Conservation (phyloP, 2,329 filamentous ascomycete species). For the Trichoderma pleuroti region DNA sequence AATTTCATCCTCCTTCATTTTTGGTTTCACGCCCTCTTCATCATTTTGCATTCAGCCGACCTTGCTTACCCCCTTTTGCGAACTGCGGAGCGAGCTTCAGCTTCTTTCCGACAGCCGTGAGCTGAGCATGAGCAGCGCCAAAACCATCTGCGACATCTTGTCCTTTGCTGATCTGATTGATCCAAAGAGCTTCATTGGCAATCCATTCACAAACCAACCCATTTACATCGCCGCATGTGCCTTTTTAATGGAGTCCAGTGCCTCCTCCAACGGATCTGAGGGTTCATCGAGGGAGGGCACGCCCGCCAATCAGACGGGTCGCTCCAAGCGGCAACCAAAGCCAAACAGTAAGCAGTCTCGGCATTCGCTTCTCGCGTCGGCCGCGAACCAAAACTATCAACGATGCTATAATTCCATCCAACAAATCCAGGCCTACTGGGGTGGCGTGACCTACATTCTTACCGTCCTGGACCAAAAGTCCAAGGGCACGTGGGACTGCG, state of each 20-base stretch:
- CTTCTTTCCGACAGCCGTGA: slow-evolving; percentile 78
- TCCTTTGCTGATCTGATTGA: slow-evolving; percentile 84
- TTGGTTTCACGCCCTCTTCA: slow-evolving; percentile 85
- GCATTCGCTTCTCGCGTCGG: slow-evolving; percentile 73
- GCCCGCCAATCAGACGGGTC: slow-evolving; percentile 34
- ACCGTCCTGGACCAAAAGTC: slow-evolving; percentile 84
- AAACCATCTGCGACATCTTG: slow-evolving; percentile 85
- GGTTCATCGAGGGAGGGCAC: slow-evolving; percentile 56
- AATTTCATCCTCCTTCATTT: slow-evolving; percentile 85
- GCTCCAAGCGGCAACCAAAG: slow-evolving; percentile 19
- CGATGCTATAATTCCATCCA: slow-evolving; percentile 80
- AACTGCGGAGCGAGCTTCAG: slow-evolving; percentile 58
- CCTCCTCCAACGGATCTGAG: slow-evolving; percentile 62
- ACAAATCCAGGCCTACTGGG: slow-evolving; percentile 80
- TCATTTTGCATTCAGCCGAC: slow-evolving; percentile 80
- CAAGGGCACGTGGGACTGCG: slow-evolving; percentile 78
- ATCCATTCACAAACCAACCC: slow-evolving; percentile 84
- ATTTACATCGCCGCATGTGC: slow-evolving; percentile 90
- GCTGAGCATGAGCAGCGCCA: slow-evolving; percentile 80
- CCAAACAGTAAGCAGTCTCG: slow-evolving; percentile 46
- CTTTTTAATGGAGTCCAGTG: slow-evolving; percentile 74
- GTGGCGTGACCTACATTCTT: slow-evolving; percentile 80
- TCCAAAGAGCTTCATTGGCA: slow-evolving; percentile 79
- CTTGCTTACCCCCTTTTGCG: slow-evolving; percentile 70
- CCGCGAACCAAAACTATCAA: slow-evolving; percentile 83